A percentile compares a stretch with the other conserved stretches of the same genome.
Evolutionary conservation across 2,329 filamentous ascomycete genomes (phyloP).

Genomic region (Cladosporium sp.): DNA sequence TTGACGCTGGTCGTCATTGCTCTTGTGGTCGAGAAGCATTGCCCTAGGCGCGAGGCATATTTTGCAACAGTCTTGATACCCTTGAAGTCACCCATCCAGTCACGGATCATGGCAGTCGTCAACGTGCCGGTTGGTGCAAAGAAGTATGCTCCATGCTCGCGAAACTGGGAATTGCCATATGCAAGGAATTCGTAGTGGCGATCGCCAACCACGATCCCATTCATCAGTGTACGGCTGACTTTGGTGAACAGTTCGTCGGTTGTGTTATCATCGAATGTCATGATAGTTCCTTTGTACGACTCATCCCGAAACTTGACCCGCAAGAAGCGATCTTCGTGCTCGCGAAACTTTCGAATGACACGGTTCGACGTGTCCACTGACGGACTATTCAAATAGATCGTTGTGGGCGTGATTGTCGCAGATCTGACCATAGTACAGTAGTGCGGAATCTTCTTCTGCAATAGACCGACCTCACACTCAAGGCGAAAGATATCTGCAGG

Average conservation of each 20-base stretch:
- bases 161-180: conserved; percentile 91
- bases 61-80: conserved; percentile 84
- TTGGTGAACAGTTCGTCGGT: conserved; percentile 61
- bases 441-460: conserved; percentile 43
- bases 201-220: conserved; percentile 79
- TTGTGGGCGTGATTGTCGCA: conserved; percentile 77
- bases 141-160: conserved; percentile 89
- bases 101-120: conserved; percentile 71
- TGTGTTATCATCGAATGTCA: conserved; percentile 27
- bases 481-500: conserved; percentile 67
- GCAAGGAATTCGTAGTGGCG: conserved; percentile 85
- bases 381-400: conserved; percentile 72
- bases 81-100: conserved; percentile 81
- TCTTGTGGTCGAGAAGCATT: conserved; percentile 92
- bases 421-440: conserved; percentile 75
- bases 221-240: conserved; percentile 64
- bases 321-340: conserved; percentile 73
- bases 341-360: conserved; percentile 68
- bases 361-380: conserved; percentile 83
- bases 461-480: conserved; percentile 35
- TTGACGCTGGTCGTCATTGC: conserved; percentile 62
- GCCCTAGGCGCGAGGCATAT: conserved; percentile 81
- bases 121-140: conserved; percentile 68
- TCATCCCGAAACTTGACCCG: conserved; percentile 90
- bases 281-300: conserved; percentile 45